Conservation (phyloP, 2,329 filamentous ascomycete species). For the Reticulascus tulasneorum region DNA sequence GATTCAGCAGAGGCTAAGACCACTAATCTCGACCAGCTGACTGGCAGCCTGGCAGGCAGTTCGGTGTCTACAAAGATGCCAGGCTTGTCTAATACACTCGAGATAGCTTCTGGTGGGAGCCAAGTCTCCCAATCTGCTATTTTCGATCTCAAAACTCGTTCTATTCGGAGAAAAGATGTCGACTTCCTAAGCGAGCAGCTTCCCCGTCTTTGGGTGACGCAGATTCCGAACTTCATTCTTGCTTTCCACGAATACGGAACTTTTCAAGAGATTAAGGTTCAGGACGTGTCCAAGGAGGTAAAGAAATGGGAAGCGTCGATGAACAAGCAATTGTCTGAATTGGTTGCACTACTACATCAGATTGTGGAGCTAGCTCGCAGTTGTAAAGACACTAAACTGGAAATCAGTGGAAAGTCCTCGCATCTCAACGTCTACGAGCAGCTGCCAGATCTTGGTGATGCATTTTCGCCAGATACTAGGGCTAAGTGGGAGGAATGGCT, state of each 20-base stretch:
- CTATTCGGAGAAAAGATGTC: conserved; percentile 16
- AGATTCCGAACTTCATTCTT: conserved; percentile 34
- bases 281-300: conserved; percentile 25
- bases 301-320: conserved; percentile 31
- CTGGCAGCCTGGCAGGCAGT: neutral
- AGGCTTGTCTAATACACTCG: neutral
- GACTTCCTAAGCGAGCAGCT: conserved; percentile 31
- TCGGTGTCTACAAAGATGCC: neutral
- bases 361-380: conserved; percentile 6
- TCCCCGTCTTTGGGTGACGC: conserved; percentile 37
- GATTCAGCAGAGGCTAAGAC: neutral
- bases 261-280: conserved; percentile 32
- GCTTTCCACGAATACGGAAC: conserved; percentile 33
- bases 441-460: neutral
- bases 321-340: conserved; percentile 21
- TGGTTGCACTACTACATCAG: conserved; percentile 21
- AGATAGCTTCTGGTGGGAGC: conserved; percentile 17
- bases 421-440: conserved; percentile 3
- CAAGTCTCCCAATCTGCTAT: conserved; percentile 25
- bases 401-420: conserved; percentile 3
- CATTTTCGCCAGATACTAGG: conserved; percentile 1
- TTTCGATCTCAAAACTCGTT: conserved; percentile 43
- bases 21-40: neutral
- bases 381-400: conserved; percentile 2
- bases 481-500: conserved; percentile 5